Evolutionary conservation across 345 rosid genomes (phyloP).

Genomic region (Brassica napus): Da-Ae NC_063449.1:47693001-47693500

Average conservation of each 20-base stretch:
- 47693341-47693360: conserved; percentile 88
- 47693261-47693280: conserved; percentile 39
- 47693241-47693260: conserved; percentile 31
- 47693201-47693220: conserved; percentile 2
- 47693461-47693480: not conserved
- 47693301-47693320: conserved; percentile 86
- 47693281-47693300: conserved; percentile 72
- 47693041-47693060: conserved; percentile 32
- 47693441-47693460: conserved; percentile 18
- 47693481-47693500: not conserved
- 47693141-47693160: not conserved
- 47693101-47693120: conserved; percentile 17
- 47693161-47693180: not conserved
- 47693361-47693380: conserved; percentile 87
- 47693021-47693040: conserved; percentile 25
- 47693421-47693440: conserved; percentile 46
- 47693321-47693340: conserved; percentile 87
- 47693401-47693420: conserved; percentile 90
- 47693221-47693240: conserved; percentile 4
- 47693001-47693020: conserved; percentile 5
- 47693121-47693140: conserved; percentile 23
- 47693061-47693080: conserved; percentile 18
- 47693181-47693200: conserved; percentile 13
- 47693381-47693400: conserved; percentile 85
- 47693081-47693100: conserved; percentile 18